Evolutionary conservation across 2,329 filamentous ascomycete species (phyloP).

Genomic region (Aspergillus floridensis): DNA sequence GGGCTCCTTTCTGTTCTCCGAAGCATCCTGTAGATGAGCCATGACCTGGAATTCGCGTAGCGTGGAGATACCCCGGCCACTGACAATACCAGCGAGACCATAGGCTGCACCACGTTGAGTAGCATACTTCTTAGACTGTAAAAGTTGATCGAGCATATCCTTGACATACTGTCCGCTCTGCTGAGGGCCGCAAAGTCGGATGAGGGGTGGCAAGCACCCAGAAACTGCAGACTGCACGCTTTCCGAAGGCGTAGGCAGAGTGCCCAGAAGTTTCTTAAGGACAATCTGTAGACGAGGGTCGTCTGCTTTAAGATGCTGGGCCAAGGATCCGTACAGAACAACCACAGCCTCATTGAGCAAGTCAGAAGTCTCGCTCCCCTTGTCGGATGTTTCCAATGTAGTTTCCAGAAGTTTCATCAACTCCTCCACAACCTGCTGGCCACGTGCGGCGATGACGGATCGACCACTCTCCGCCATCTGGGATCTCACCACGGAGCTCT

Average conservation of each 20-base stretch:
- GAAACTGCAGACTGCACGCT: conserved; percentile 96
- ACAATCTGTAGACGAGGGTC: conserved; percentile 86
- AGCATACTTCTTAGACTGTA: conserved; percentile 89
- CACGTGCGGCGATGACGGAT: conserved; percentile 74
- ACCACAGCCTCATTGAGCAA: conserved; percentile 95
- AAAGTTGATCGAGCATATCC: conserved; percentile 74
- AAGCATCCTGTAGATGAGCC: conserved; percentile 71
- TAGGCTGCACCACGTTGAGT: conserved; percentile 90
- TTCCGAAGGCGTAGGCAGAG: conserved; percentile 90
- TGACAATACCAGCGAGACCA: conserved; percentile 84
- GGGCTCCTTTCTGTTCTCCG: conserved; percentile 93
- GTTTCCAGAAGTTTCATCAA: conserved; percentile 90
- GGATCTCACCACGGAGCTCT: conserved; percentile 70
- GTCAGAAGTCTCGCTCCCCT: conserved; percentile 76
- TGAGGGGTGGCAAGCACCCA: conserved; percentile 87
- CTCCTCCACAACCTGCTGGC: conserved; percentile 77
- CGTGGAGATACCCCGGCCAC: conserved; percentile 78
- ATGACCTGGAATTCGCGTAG: conserved; percentile 84
- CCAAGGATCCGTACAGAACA: conserved; percentile 92
- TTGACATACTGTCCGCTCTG: conserved; percentile 75
- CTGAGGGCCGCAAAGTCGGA: conserved; percentile 71
- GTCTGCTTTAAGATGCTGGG: conserved; percentile 78
- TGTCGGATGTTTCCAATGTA: conserved; percentile 81
- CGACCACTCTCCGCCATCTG: conserved; percentile 93
- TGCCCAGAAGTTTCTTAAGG: conserved; percentile 78